Base-by-base conservation (phyloP, 2,329 filamentous ascomycete species). In the Xylariomycetidae sp. region DNA sequence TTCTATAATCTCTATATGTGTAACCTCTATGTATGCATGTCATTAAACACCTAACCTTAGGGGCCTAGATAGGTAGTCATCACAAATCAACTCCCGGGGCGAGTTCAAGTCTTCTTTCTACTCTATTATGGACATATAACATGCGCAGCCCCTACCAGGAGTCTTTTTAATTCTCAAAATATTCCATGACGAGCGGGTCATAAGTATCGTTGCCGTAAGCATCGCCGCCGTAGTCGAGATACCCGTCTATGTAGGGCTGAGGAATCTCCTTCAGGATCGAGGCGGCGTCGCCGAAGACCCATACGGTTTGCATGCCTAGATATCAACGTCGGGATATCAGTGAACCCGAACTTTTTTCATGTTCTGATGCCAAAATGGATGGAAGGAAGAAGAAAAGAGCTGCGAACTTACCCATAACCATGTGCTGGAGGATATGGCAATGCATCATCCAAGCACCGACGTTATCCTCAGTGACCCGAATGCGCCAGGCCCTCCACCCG, bases 391-490 rank as follows among this genome's bases (percentile, higher is more conserved):
- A 48, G 12, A 53, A 41, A 10, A 35, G 50, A 20, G 45, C 33
- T 12, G 5, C 8, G 20, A 17, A 53, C 64, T 58, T 56, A 46
- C 68, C 71, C 72, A 78, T 77, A 13, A 74, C 56, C 65, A 76
- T 74, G 49, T 80, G 76, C 34, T 70, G 67, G 31, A 73, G 42
- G 12, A 72, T 67, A 49, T 80, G 76, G 41, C 76, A 80, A 50
- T 80, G 76, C 41, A 80, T 59, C 72, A 80, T 72, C 74, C 74
- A 80, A 3, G 73, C 72, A 1, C 76, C 77, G 0, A 79, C 68
- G 4, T 72, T 59, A 2, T 61, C 51, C 22, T 59, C 45, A 1
- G 51, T 57, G 2, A 70, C 51, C 4, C 61, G 48, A 1, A 80
- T 54, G 8, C 78, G 61, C 78, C 77, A 82, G 1, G 66, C 77